Conservation (phyloP, 2,329 filamentous ascomycete species). For the Cercospora nicotianae region DNA sequence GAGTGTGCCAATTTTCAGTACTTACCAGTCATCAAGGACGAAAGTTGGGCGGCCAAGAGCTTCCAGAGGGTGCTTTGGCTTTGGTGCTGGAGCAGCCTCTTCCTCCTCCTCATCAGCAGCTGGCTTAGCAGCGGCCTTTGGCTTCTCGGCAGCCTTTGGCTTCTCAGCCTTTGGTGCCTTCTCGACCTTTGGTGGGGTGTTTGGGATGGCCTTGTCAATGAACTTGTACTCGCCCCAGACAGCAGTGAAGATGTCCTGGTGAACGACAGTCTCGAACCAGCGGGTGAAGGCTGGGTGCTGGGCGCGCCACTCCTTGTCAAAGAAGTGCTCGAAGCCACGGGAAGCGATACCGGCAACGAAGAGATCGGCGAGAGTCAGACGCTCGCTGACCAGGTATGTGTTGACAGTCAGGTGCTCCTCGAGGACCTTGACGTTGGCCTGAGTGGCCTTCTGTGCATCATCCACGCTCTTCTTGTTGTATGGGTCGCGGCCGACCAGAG, state of each 20-base stretch:
- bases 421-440: slow-evolving; percentile 68
- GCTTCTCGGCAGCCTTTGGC: slow-evolving; percentile 60
- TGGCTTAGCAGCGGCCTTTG: slow-evolving; percentile 55
- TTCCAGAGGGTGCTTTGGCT: slow-evolving; percentile 96
- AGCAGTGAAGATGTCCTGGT: slow-evolving; percentile 85
- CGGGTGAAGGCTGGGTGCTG: slow-evolving; percentile 82
- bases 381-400: slow-evolving; percentile 97
- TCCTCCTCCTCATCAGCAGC: slow-evolving; percentile 61
- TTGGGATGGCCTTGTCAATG: slow-evolving; percentile 77
- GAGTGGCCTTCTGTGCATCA: slow-evolving; percentile 67
- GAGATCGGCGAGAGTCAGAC: slow-evolving; percentile 92
- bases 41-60: slow-evolving; percentile 75
- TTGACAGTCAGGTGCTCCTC: slow-evolving; percentile 88
- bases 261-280: slow-evolving; percentile 93
- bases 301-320: slow-evolving; percentile 84
- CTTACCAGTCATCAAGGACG: slow-evolving; percentile 81
- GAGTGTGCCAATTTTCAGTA: neutral
- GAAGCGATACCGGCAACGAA: slow-evolving; percentile 76
- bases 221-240: slow-evolving; percentile 74
- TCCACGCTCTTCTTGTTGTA: slow-evolving; percentile 99
- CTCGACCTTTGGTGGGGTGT: slow-evolving; percentile 65
- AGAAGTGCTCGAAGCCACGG: slow-evolving; percentile 91
- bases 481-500: slow-evolving; percentile 73
- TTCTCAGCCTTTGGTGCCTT: slow-evolving; percentile 61
- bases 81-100: slow-evolving; percentile 65